phyloP scores from a whole-genome alignment of 768 basidiomycete genomes.

The Glaciozyma martinii region DNA sequence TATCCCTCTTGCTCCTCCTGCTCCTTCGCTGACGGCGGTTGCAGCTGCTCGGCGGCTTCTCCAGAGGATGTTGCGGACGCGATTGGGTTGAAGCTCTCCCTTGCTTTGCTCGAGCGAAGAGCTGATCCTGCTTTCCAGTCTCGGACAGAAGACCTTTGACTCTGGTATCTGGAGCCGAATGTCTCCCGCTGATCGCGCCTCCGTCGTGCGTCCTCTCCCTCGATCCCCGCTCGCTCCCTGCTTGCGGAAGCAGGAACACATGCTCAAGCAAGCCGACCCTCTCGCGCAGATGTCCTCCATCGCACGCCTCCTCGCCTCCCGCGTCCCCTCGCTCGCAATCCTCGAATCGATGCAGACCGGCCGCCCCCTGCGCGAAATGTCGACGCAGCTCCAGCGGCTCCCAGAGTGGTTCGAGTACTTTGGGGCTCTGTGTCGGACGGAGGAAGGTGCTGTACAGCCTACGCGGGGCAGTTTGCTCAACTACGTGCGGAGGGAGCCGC shows the following conservation, averaged over 20 bases:
- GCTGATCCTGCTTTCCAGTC: background rate
- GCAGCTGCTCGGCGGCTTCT: slow-evolving; percentile 1
- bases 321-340: slow-evolving; percentile 16
- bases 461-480: slow-evolving; percentile 66
- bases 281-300: slow-evolving; percentile 8
- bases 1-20: too few relatives aligned
- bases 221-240: too few relatives aligned
- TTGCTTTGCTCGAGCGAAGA: background rate
- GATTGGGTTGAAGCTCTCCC: background rate
- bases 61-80: slow-evolving; percentile 12
- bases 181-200: slow-evolving; percentile 19
- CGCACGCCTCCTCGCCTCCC: slow-evolving; percentile 1
- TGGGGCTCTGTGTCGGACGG: slow-evolving; percentile 62
- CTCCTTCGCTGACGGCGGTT: too few relatives aligned
- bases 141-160: slow-evolving; percentile 14
- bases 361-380: slow-evolving; percentile 74
- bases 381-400: slow-evolving; percentile 61
- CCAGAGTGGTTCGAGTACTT: slow-evolving; percentile 78
- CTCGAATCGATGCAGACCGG: slow-evolving; percentile 25
- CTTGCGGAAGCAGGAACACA: background rate
- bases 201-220: slow-evolving; percentile 6
- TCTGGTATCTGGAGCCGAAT: slow-evolving; percentile 14
- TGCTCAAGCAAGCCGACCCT: background rate
- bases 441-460: slow-evolving; percentile 56
- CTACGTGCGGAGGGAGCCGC: slow-evolving; percentile 65